Evolutionary conservation across 164 flowering plant genomes (phyloP).

Genomic region (Macadamia tetraphylla): DNA sequence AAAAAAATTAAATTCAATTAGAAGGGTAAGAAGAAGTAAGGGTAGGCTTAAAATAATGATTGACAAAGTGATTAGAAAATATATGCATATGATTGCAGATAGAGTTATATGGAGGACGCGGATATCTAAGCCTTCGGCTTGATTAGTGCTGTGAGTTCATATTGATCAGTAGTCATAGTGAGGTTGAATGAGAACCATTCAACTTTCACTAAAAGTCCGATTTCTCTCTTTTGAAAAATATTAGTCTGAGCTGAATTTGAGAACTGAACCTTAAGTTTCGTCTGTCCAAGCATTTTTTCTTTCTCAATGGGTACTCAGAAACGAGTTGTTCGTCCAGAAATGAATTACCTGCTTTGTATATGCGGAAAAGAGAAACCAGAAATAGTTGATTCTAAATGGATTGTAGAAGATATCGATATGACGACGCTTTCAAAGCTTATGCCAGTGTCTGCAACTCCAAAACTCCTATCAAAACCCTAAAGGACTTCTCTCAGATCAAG

Average conservation of each 20-base stretch:
- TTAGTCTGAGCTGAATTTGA: neutral
- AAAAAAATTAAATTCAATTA: no score
- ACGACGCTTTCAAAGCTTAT: conserved; percentile 51
- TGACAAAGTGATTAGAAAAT: no score
- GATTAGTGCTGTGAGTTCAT: no score
- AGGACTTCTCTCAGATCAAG: conserved; percentile 65
- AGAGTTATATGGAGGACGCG: no score
- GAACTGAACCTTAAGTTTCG: neutral
- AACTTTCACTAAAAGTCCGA: no score
- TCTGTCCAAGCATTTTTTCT: neutral
- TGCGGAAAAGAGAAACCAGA: conserved; percentile 49
- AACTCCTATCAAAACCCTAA: conserved; percentile 50
- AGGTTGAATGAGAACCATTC: neutral
- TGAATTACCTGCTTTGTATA: conserved; percentile 54
- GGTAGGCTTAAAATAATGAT: no score
- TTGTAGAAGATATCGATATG: conserved; percentile 40
- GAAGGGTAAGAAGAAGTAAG: no score
- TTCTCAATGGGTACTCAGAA: conserved; percentile 29
- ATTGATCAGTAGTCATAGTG: no score
- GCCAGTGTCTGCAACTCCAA: conserved; percentile 46
- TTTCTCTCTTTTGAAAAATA: no score
- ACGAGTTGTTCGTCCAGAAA: conserved; percentile 49
- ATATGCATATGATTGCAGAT: no score
- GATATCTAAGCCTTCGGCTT: no score
- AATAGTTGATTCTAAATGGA: conserved; percentile 47